A percentile compares a stretch with the other conserved stretches of the same genome.
phyloP scores from a whole-genome alignment of 805 yeast species.

The Tetrapisispora pingtungensis region DNA sequence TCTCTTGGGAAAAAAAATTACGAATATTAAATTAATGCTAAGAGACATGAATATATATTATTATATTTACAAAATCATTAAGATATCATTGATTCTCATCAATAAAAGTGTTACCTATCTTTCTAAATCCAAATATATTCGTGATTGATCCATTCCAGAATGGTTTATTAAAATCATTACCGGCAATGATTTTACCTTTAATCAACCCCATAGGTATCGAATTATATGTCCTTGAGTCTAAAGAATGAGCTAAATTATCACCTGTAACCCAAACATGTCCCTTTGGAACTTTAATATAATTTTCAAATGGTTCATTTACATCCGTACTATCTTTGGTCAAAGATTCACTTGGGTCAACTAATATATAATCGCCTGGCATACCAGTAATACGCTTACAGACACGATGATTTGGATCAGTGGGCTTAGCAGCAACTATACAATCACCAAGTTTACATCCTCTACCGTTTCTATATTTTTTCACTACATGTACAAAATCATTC shows the following conservation, averaged over 20 bases:
- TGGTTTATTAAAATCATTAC: constrained; percentile 44
- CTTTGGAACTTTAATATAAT: constrained; percentile 69
- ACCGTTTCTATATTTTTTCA: constrained; percentile 56
- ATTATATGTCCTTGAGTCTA: constrained; percentile 84
- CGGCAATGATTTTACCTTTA: constrained; percentile 78
- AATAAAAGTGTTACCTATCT: constrained; percentile 42
- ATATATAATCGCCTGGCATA: constrained; percentile 84
- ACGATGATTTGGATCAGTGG: constrained; percentile 74
- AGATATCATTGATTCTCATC: constrained; percentile 24
- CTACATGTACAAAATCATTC: constrained; percentile 71
- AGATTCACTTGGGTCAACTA: constrained; percentile 61
- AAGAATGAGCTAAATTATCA: constrained; percentile 76
- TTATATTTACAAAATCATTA: neutral
- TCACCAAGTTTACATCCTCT: constrained; percentile 70
- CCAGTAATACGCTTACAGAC: constrained; percentile 93
- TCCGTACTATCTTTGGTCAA: neutral
- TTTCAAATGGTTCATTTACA: constrained; percentile 24
- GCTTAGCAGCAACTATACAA: constrained; percentile 77
- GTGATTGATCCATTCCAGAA: constrained; percentile 28
- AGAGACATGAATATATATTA: neutral
- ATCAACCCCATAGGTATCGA: constrained; percentile 84
- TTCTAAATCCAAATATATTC: constrained; percentile 44
- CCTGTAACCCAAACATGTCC: constrained; percentile 99
- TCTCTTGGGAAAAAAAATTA: too few species aligned
- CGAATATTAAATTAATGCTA: too few species aligned